Evolutionary conservation across 2,329 filamentous ascomycete genomes (phyloP), one percentile per base, ranked within the genome.

Genomic region (Penicillium sp.): DNA sequence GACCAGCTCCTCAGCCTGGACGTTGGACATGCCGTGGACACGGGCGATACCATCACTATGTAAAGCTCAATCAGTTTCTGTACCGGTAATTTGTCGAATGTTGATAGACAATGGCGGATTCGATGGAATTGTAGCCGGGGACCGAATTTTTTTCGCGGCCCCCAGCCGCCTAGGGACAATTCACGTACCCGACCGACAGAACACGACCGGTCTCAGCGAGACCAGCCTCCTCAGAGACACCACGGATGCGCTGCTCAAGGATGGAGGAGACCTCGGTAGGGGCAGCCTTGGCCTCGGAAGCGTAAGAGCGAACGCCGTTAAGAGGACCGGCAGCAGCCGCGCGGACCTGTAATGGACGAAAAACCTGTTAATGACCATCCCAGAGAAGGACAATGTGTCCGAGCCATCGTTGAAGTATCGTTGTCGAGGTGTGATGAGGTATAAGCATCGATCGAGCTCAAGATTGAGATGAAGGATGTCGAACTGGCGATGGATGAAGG

Each of bases 1-100:
- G 77, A 99, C 94, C 78, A 99, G 89, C 86, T 99, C 94, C 83
- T 99, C 94, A 72, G 94, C 93, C 86, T 99, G 94, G 82, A 99
- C 94, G 79, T 99, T 99, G 89, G 86, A 90, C 91, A 99, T 92
- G 77, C 94, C 94, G 81, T 99, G 92, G 71, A 99, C 93, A 92
- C 94, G 93, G 78, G 94, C 94, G 77, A 99, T 99, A 96, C 94
- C 94, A 84, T 99, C 94, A 94, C 94, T 97, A 71, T 78, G 61
- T 49, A 52, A 55, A 57, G 55, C 56, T 60, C 55, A 52, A 53
- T 64, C 39, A 65, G 61, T 64, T 60, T 59, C 38, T 54, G 6
- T 4, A 37, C 59, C 51, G 32, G 41, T 46, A 23, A 1, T 34
- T 27, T 29, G 49, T 59, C 51, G 57, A 44, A 52, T 56, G 46